These are phyloP conservation scores for Monosporascus sp. DNA, from an alignment of 2,329 filamentous ascomycete species.

Conservation along the genomic window DNA sequence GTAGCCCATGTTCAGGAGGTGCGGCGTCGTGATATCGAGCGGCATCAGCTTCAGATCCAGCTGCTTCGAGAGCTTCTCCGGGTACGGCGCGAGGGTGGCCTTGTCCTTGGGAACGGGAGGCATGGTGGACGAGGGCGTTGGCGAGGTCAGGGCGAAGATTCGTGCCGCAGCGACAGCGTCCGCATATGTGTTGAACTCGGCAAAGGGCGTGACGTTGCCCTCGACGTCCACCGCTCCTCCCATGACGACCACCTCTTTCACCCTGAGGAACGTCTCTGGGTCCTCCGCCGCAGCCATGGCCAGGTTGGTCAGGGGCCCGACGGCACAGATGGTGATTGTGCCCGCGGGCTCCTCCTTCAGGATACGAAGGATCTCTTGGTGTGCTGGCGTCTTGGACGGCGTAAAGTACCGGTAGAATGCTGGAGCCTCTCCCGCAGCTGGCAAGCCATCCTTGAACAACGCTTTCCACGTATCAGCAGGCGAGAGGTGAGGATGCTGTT, in stretches of 20 bases:
- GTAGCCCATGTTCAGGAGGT: slow-evolving; percentile 56
- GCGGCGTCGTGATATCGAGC: slow-evolving; percentile 69
- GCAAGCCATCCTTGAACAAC: slow-evolving; percentile 49
- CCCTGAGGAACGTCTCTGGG: slow-evolving; percentile 79
- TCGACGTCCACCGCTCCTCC: slow-evolving; percentile 74
- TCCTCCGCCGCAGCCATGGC: slow-evolving; percentile 85
- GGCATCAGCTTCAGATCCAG: slow-evolving; percentile 69
- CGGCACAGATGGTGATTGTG: slow-evolving; percentile 82
- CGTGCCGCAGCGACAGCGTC: slow-evolving; percentile 74
- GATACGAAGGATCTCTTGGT: slow-evolving; percentile 85
- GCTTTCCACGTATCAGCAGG: slow-evolving; percentile 69
- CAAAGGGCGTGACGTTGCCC: slow-evolving; percentile 80
- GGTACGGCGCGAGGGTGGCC: slow-evolving; percentile 54
- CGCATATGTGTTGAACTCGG: slow-evolving; percentile 94
- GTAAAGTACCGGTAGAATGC: slow-evolving; percentile 60
- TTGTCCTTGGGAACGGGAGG: slow-evolving; percentile 56
- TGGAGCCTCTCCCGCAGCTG: slow-evolving; percentile 28
- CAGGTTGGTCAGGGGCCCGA: slow-evolving; percentile 91
- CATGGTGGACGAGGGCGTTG: slow-evolving; percentile 71
- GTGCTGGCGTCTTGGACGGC: slow-evolving; percentile 66
- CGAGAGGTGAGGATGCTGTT: slow-evolving; percentile 64
- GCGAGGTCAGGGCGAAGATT: slow-evolving; percentile 71
- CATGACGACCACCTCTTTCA: slow-evolving; percentile 93
- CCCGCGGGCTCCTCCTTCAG: slow-evolving; percentile 75
- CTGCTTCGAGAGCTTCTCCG: slow-evolving; percentile 52